Evolutionary conservation across 75 land plant species (phyloP).

Genomic region (Pseudotsuga menziesii): DNA sequence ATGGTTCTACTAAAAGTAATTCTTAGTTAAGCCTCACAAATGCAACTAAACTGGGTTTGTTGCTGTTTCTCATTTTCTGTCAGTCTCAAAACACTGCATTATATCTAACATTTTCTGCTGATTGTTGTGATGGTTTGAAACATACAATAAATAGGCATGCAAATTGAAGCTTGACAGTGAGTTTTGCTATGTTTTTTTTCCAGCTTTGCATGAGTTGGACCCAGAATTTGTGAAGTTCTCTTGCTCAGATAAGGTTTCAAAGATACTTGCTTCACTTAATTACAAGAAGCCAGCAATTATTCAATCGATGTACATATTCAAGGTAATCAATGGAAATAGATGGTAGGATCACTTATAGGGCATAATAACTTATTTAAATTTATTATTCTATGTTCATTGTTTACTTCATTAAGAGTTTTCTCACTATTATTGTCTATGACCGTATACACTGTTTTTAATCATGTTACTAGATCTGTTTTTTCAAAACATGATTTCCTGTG

Average conservation of each 20-base stretch:
- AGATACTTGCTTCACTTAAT: conserved; percentile 53
- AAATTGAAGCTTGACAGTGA: not conserved
- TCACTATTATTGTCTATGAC: too few species aligned
- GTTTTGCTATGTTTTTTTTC: conserved; percentile 10
- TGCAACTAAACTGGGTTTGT: not conserved
- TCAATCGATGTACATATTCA: conserved; percentile 99
- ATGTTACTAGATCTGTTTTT: too few species aligned
- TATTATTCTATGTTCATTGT: not conserved
- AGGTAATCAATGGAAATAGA: conserved; percentile 41
- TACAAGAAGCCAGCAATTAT: conserved; percentile 79
- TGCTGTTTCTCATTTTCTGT: not conserved
- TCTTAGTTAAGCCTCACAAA: not conserved
- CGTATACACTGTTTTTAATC: too few species aligned
- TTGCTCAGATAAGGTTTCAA: conserved; percentile 50
- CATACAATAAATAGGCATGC: not conserved
- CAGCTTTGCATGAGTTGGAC: conserved; percentile 92
- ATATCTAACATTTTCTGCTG: not conserved
- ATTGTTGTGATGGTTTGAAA: not conserved
- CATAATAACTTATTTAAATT: not conserved
- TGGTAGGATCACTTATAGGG: not conserved
- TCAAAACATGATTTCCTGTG: too few species aligned
- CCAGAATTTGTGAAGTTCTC: conserved; percentile 77
- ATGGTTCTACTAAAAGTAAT: not conserved
- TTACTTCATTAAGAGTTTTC: not conserved
- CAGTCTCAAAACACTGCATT: not conserved